Evolutionary conservation across 768 basidiomycete species (phyloP).

Genomic region (Phylloporus scabripes): DNA sequence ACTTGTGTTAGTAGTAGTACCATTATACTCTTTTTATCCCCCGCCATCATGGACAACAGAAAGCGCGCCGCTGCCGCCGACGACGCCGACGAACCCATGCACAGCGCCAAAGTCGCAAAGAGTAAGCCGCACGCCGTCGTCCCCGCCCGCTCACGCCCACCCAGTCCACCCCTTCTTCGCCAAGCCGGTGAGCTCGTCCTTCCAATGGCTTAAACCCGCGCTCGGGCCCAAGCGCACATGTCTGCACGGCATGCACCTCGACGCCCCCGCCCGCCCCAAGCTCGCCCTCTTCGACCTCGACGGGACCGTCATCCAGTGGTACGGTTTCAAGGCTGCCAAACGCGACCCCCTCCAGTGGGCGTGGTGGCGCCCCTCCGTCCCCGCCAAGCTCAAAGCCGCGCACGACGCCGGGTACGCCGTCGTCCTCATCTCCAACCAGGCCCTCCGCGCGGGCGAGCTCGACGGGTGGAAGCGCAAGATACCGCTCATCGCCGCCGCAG

Average conservation of each 20-base stretch:
- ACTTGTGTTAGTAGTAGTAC: too few species aligned
- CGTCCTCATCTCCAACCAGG: conserved; percentile 81
- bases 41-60: conserved; percentile 1
- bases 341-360: conserved; percentile 35
- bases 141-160: neutral
- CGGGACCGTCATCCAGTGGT: conserved; percentile 70
- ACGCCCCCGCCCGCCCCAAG: conserved; percentile 38
- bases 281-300: conserved; percentile 85
- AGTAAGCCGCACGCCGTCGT: conserved; percentile 12
- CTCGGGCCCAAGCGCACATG: conserved; percentile 34
- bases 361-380: conserved; percentile 71
- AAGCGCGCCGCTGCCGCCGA: too few species aligned
- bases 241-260: conserved; percentile 31
- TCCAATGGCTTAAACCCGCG: conserved; percentile 32
- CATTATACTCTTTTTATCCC: too few species aligned
- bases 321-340: conserved; percentile 29
- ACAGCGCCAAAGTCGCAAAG: conserved; percentile 21
- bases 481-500: conserved; percentile 55
- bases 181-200: conserved; percentile 19
- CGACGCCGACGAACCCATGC: conserved; percentile 14
- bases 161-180: conserved; percentile 41
- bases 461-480: conserved; percentile 77
- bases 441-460: conserved; percentile 41
- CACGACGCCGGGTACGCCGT: conserved; percentile 63
- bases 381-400: conserved; percentile 54